phyloP scores from a whole-genome alignment of 2,329 filamentous ascomycete species.

The Pezicula rhizophila region DNA sequence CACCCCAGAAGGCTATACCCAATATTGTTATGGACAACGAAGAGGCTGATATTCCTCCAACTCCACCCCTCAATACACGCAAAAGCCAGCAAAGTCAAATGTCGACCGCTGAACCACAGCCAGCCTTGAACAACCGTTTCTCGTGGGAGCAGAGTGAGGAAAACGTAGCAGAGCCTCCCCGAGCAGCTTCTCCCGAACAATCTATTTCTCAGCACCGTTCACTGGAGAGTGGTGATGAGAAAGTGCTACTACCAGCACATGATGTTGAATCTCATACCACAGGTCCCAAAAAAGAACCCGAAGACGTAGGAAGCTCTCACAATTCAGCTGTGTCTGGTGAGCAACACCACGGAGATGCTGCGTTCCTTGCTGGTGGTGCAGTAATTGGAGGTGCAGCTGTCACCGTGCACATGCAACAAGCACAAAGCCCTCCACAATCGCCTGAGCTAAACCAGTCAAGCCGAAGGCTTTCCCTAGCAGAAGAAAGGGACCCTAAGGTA shows the following conservation, averaged over 20 bases:
- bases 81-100: constrained; percentile 10
- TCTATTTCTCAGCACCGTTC: too few species aligned
- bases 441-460: not conserved
- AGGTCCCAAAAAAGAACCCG: not conserved
- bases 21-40: not conserved
- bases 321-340: not conserved
- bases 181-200: not conserved
- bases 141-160: constrained; percentile 25
- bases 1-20: not conserved
- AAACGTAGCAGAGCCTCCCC: constrained; percentile 5
- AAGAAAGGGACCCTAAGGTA: constrained; percentile 38
- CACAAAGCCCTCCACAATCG: not conserved
- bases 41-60: constrained; percentile 3
- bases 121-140: constrained; percentile 17
- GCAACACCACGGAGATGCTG: constrained; percentile 11
- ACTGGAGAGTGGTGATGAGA: not conserved
- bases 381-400: constrained; percentile 6
- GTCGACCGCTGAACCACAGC: constrained; percentile 6
- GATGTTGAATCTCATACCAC: not conserved
- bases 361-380: constrained; percentile 10
- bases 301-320: not conserved
- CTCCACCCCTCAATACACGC: constrained; percentile 19
- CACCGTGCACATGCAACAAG: not conserved
- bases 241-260: not conserved
- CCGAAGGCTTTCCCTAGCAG: constrained; percentile 33